Evolutionary conservation across 2,329 filamentous ascomycete genomes (phyloP).

Genomic region (Talaromyces rugulosus): DNA sequence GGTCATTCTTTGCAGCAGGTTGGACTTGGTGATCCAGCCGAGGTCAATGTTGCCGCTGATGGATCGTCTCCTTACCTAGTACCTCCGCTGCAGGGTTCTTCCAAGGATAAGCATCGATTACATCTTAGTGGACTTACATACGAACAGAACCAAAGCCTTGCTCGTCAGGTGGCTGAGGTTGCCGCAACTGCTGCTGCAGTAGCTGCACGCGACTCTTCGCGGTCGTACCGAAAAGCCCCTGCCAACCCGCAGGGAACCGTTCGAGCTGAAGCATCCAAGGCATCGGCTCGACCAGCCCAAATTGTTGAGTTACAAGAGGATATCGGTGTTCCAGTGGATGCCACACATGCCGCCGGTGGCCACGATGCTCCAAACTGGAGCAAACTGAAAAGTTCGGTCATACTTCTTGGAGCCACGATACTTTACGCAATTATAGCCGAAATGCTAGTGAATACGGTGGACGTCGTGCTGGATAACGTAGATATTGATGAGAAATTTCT

Average conservation of each 20-base stretch:
- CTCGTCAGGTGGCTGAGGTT: conserved; percentile 87
- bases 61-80: conserved; percentile 64
- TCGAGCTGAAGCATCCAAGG: conserved; percentile 30
- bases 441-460: conserved; percentile 93
- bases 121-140: conserved; percentile 65
- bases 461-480: conserved; percentile 86
- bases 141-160: conserved; percentile 74
- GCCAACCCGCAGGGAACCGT: conserved; percentile 28
- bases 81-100: conserved; percentile 60
- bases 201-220: conserved; percentile 71
- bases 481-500: conserved; percentile 96
- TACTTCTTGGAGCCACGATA: conserved; percentile 81
- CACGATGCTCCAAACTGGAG: conserved; percentile 99
- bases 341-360: conserved; percentile 57
- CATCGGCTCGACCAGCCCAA: conserved; percentile 32
- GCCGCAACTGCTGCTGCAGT: conserved; percentile 86
- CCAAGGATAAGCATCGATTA: conserved; percentile 30
- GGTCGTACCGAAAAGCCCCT: conserved; percentile 49
- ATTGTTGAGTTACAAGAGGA: conserved; percentile 47
- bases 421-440: conserved; percentile 97
- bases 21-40: conserved; percentile 51
- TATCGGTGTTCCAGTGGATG: conserved; percentile 31
- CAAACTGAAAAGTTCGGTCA: conserved; percentile 80
- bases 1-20: conserved; percentile 85
- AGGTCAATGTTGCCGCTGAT: conserved; percentile 19